Evolutionary conservation across 1,284 basidiomycete species (phyloP).

Genomic region (Ganoderma leucocontextum): DNA sequence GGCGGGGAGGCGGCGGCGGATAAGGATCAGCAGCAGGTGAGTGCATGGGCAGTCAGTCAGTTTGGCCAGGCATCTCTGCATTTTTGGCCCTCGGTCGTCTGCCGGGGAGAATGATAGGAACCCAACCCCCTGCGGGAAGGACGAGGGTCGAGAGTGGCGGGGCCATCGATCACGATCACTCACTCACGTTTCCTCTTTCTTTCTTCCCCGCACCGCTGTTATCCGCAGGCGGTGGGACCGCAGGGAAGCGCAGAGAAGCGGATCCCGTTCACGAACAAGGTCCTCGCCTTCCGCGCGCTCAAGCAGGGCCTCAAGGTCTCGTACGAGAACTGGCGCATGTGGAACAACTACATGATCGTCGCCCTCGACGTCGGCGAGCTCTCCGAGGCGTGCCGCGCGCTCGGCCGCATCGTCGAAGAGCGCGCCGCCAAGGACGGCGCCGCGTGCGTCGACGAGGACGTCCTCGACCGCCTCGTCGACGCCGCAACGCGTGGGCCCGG

Average conservation of each 20-base stretch:
- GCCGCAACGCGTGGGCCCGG: constrained; percentile 74
- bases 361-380: constrained; percentile 94
- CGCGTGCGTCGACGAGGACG: constrained; percentile 80
- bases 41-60: background rate
- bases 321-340: constrained; percentile 97
- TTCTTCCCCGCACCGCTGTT: background rate
- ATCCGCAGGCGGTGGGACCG: background rate
- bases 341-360: constrained; percentile 98
- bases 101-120: background rate
- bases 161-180: background rate
- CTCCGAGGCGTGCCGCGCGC: constrained; percentile 86
- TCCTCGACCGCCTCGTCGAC: constrained; percentile 87
- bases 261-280: constrained; percentile 76
- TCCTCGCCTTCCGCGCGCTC: constrained; percentile 94
- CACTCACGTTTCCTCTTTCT: background rate
- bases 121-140: background rate
- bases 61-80: background rate
- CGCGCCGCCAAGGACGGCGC: constrained; percentile 71
- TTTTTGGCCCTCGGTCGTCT: background rate
- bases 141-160: background rate
- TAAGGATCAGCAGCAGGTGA: constrained; percentile 30
- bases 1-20: constrained; percentile 28
- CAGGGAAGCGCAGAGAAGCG: constrained; percentile 18
- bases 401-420: constrained; percentile 86
- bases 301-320: constrained; percentile 86